phyloP scores from a whole-genome alignment of 2,329 filamentous ascomycete species.

The Hymenoscyphus albidus region DNA sequence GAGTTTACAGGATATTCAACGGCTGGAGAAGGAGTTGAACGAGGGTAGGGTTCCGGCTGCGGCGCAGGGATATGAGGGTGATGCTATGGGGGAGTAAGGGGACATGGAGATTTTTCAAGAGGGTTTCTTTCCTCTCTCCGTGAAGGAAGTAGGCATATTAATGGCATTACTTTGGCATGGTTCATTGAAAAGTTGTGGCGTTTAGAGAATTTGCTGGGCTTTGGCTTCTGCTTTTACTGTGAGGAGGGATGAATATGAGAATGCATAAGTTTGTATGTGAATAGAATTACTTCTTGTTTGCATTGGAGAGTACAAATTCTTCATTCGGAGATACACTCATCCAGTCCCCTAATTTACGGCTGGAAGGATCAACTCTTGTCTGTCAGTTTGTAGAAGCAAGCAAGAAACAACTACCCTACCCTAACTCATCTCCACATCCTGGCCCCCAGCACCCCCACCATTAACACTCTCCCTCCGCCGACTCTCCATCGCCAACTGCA shows the following conservation, averaged over 20 bases:
- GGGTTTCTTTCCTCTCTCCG: background rate
- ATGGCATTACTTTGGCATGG: constrained; percentile 16
- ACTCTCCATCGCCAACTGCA: constrained; percentile 35
- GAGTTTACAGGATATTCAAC: constrained; percentile 84
- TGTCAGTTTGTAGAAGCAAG: background rate
- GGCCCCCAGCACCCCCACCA: constrained; percentile 15
- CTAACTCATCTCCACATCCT: constrained; percentile 34
- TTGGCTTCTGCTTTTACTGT: no score
- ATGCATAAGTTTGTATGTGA: background rate
- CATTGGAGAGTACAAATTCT: background rate
- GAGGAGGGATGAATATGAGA: background rate
- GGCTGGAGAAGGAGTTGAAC: constrained; percentile 84
- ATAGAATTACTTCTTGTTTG: background rate
- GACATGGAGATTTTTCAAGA: background rate
- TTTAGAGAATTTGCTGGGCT: background rate
- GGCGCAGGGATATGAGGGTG: constrained; percentile 47
- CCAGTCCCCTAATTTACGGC: background rate
- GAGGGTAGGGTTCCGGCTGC: constrained; percentile 81
- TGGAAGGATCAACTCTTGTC: background rate
- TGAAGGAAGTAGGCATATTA: background rate
- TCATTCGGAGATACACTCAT: background rate
- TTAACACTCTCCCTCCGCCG: constrained; percentile 19
- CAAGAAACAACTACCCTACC: background rate
- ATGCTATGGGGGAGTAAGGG: constrained; percentile 57
- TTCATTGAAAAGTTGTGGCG: constrained; percentile 12